Evolutionary conservation across 2,329 filamentous ascomycete genomes (phyloP), one percentile per base, ranked within the genome.

Genomic region (Stemphylium vesicarium): DNA sequence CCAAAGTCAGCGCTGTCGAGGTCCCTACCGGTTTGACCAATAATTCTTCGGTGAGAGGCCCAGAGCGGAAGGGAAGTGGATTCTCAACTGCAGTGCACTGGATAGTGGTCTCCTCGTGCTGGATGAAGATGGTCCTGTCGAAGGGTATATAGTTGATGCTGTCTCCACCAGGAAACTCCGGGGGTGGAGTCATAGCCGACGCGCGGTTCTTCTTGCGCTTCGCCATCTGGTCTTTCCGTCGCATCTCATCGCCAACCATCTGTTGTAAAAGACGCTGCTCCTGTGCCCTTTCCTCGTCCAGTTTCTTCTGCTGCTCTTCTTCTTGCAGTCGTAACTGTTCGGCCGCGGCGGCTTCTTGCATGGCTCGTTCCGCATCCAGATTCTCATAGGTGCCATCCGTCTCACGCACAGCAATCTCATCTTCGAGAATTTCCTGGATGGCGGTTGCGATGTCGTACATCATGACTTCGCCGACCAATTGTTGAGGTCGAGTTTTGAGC

Each of bases 361-460:
- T 87, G 24, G 90, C 92, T 35, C 93, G 86, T 75, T 98, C 93
- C 66, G 96, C 92, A 68, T 96, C 92, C 6, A 98, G 81, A 29
- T 92, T 96, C 1, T 92, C 92, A 13, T 96, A 79, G 57, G 92
- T 85, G 50, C 87, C 85, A 29, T 91, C 90, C 50, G 88, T 85
- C 42, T 89, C 88, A 64, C 90, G 90, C 24, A 88, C 86, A 62
- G 88, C 82, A 1, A 92, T 90, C n/a, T 91, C 91, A 73, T 96
- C 91, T 75, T 97, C 92, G 4, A 98, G 82, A 9, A 94, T 80
- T 56, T 90, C 87, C 62, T 86, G 82, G 26, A 89, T 83, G 4
- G 83, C 79, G 42, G 82, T 78, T 1, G 84, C 82, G 48, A 89
- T 80, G 33, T 85, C 83, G 68, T 85, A 84, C 8, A 88, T 86